phyloP scores from a whole-genome alignment of 108 stramenopile species.

The Skeletonema grethae region DNA sequence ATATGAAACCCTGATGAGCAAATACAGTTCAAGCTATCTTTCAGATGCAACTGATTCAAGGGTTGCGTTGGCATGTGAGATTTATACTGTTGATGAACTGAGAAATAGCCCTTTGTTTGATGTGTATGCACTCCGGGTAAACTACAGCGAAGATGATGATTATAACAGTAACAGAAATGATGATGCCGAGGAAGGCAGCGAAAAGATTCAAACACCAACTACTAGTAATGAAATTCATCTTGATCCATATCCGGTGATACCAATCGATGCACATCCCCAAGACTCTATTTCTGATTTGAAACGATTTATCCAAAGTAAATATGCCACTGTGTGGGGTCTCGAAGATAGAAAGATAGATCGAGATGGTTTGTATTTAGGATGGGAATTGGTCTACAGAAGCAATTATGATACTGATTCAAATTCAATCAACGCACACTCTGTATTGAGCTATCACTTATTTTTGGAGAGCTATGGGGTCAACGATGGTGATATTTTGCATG shows the following conservation, averaged over 20 bases:
- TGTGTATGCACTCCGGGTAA: constrained; percentile 22
- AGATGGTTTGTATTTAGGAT: constrained; percentile 20
- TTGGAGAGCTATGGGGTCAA: constrained; percentile 29
- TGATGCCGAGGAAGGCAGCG: neutral
- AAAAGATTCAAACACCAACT: neutral
- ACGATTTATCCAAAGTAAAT: constrained; percentile 17
- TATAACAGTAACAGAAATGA: neutral
- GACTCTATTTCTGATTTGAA: constrained; percentile 45
- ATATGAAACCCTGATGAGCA: constrained; percentile 33
- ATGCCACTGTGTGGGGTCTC: constrained; percentile 19
- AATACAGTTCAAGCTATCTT: constrained; percentile 8
- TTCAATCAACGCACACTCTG: neutral
- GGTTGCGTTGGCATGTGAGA: constrained; percentile 41
- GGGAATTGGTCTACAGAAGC: constrained; percentile 20
- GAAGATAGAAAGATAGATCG: constrained; percentile 18
- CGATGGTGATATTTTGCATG: constrained; percentile 36
- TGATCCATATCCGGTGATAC: constrained; percentile 1
- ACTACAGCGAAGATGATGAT: constrained; percentile 3
- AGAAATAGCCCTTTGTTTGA: constrained; percentile 21
- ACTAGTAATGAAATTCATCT: neutral
- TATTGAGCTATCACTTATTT: constrained; percentile 46
- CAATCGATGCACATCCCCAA: constrained; percentile 28
- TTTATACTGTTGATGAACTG: constrained; percentile 38
- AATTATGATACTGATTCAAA: neutral
- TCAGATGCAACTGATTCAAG: constrained; percentile 19